These are phyloP conservation scores for Fusarium sp. DNA, from an alignment of 2,329 filamentous ascomycete species.

Conservation along the genomic window DNA sequence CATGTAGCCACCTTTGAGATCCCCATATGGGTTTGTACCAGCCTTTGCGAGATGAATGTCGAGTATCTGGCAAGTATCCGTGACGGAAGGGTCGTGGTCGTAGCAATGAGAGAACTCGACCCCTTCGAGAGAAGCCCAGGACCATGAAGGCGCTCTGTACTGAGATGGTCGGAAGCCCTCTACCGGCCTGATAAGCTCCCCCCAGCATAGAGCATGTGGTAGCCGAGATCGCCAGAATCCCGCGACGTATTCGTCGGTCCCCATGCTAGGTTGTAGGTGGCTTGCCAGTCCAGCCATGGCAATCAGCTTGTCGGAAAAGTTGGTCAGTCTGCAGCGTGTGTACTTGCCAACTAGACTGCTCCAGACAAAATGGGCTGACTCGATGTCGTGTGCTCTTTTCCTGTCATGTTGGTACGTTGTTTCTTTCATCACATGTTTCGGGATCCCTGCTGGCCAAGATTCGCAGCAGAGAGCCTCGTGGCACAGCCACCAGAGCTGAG, in stretches of 20 bases:
- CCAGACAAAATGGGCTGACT: neutral
- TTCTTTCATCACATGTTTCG: neutral
- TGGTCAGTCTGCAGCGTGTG: neutral
- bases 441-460: neutral
- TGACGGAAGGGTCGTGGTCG: neutral
- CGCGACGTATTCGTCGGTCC: neutral
- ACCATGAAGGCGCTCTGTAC: conserved; percentile 15
- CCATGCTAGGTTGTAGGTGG: neutral
- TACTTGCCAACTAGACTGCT: neutral
- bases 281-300: conserved; percentile 1
- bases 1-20: neutral
- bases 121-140: conserved; percentile 9
- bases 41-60: neutral
- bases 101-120: neutral
- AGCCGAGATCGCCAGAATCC: neutral
- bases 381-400: neutral
- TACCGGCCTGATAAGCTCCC: neutral
- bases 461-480: neutral
- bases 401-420: neutral
- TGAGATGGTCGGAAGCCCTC: neutral
- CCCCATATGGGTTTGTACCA: neutral
- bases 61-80: neutral
- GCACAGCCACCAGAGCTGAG: conserved; percentile 14
- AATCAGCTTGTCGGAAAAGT: conserved; percentile 6
- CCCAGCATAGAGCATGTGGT: neutral